These are phyloP conservation scores for Fusarium sp. DNA, from an alignment of 2,329 filamentous ascomycete genomes.

Conservation along the genomic window DNA sequence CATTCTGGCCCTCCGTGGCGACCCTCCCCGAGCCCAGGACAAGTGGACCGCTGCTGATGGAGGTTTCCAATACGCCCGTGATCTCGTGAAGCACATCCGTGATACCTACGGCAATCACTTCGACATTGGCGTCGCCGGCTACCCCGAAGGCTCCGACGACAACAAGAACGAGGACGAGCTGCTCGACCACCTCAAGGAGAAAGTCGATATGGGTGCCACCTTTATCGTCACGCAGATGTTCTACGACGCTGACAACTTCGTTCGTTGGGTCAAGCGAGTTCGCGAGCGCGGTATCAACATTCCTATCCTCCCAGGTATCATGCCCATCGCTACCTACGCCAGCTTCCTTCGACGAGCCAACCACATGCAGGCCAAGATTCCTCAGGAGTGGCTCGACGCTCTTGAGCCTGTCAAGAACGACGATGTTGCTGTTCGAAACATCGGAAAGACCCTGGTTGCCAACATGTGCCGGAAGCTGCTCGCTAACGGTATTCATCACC, in stretches of 20 bases:
- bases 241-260: slow-evolving; percentile 96
- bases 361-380: slow-evolving; percentile 91
- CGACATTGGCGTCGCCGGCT: slow-evolving; percentile 96
- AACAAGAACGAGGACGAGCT: slow-evolving; percentile 88
- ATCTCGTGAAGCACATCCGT: slow-evolving; percentile 88
- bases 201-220: slow-evolving; percentile 92
- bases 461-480: slow-evolving; percentile 92
- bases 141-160: slow-evolving; percentile 95
- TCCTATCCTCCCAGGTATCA: slow-evolving; percentile 88
- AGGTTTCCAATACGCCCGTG: slow-evolving; percentile 92
- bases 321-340: slow-evolving; percentile 92
- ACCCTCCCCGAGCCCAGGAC: slow-evolving; percentile 93
- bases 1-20: slow-evolving; percentile 92
- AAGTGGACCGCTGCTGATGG: slow-evolving; percentile 92
- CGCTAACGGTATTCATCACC: slow-evolving; percentile 83
- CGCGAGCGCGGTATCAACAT: slow-evolving; percentile 87
- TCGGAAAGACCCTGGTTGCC: slow-evolving; percentile 89
- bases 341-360: slow-evolving; percentile 91
- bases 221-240: slow-evolving; percentile 99
- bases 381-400: slow-evolving; percentile 82
- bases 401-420: slow-evolving; percentile 97
- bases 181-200: slow-evolving; percentile 95
- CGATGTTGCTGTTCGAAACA: slow-evolving; percentile 90
- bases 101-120: slow-evolving; percentile 82
- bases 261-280: slow-evolving; percentile 90